These are phyloP conservation scores for Cyclotella sp. DNA, from an alignment of 108 stramenopile species.

Conservation along the genomic window DNA sequence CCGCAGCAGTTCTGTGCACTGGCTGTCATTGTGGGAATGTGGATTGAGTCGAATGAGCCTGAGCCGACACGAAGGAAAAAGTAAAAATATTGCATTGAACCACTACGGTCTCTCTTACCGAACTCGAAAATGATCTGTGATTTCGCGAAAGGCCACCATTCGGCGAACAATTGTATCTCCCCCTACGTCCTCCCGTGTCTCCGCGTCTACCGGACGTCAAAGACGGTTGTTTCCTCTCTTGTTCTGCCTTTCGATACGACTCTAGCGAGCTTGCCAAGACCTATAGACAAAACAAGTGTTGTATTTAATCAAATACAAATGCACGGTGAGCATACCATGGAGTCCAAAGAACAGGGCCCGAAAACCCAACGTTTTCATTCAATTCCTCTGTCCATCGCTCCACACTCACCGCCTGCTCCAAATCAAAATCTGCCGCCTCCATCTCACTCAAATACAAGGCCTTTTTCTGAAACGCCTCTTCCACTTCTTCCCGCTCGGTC, in stretches of 20 bases:
- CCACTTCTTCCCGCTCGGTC: conserved; percentile 10
- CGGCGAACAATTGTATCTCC: conserved; percentile 36
- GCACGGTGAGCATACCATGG: too few species aligned
- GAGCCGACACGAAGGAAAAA: not conserved
- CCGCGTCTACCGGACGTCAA: conserved; percentile 23
- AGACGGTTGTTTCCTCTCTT: conserved; percentile 64
- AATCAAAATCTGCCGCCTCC: conserved; percentile 81
- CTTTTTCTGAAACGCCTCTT: conserved; percentile 64
- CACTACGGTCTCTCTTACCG: too few species aligned
- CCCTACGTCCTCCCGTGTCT: conserved; percentile 19
- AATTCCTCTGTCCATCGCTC: not conserved
- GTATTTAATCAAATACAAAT: not conserved
- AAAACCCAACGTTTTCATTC: not conserved
- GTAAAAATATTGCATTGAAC: not conserved
- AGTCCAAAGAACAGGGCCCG: too few species aligned
- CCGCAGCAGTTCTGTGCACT: conserved; percentile 25
- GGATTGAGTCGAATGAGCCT: not conserved
- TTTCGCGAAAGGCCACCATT: conserved; percentile 18
- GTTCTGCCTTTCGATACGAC: conserved; percentile 59
- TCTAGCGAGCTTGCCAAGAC: conserved; percentile 71
- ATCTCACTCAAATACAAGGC: conserved; percentile 76
- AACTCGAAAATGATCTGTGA: conserved; percentile 35
- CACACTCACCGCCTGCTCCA: conserved; percentile 76
- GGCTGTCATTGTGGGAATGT: conserved; percentile 11
- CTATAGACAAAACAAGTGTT: conserved; percentile 8